phyloP scores from a whole-genome alignment of 768 basidiomycete species.

The Kwoniella dejecticola region DNA sequence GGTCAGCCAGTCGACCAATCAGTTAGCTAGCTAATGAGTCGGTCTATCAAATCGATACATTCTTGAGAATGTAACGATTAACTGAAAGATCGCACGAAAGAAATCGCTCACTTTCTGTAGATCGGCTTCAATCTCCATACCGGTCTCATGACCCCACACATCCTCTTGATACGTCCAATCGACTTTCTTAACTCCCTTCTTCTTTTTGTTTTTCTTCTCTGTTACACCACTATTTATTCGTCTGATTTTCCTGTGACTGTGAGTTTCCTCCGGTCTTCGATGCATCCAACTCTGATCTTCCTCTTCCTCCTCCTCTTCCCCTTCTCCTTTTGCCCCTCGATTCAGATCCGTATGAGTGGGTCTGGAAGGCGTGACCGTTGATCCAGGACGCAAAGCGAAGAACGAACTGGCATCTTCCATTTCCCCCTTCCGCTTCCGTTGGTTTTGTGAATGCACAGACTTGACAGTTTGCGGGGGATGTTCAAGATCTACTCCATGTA shows the following conservation, averaged over 20 bases:
- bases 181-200: conserved; percentile 11
- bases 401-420: conserved; percentile 24
- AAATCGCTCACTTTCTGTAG: conserved; percentile 20
- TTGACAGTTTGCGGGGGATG: background rate
- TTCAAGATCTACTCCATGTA: conserved; percentile 30
- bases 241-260: conserved; percentile 2
- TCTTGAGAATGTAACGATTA: background rate
- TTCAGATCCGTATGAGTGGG: background rate
- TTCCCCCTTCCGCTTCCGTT: conserved; percentile 15
- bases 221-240: background rate
- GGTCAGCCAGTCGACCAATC: too few relatives aligned
- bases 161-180: conserved; percentile 46
- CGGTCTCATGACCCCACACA: conserved; percentile 22
- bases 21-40: too few relatives aligned
- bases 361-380: background rate
- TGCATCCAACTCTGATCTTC: conserved; percentile 16
- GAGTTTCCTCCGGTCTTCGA: conserved; percentile 10
- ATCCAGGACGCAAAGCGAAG: conserved; percentile 37
- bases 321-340: background rate
- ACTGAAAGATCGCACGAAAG: background rate
- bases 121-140: background rate
- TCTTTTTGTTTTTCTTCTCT: conserved; percentile 10
- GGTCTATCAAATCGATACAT: background rate
- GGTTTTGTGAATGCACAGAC: background rate
- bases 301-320: background rate